Evolutionary conservation across 2,329 filamentous ascomycete species (phyloP).

Genomic region (Colletotrichum sp.): DNA sequence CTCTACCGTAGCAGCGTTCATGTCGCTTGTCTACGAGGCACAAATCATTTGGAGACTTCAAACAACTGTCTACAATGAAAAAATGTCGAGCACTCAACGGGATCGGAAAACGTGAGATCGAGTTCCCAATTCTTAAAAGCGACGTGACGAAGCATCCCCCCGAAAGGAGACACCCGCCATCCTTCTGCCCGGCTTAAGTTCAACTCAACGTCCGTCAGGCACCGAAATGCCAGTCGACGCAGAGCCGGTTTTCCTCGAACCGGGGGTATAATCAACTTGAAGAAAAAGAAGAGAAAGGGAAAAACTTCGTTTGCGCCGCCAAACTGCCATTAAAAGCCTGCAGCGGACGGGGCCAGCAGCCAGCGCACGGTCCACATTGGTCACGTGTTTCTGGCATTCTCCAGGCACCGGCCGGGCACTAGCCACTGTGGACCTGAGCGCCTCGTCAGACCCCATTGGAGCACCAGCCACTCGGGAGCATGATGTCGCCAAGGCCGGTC

Average conservation of each 20-base stretch:
- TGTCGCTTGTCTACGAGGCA: background rate
- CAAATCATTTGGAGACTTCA: background rate
- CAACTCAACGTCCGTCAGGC: constrained; percentile 56
- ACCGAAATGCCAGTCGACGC: constrained; percentile 40
- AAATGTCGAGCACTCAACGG: constrained; percentile 69
- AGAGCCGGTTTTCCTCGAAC: constrained; percentile 60
- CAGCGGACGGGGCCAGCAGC: background rate
- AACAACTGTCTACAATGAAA: background rate
- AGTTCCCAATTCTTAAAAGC: constrained; percentile 71
- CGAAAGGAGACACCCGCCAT: constrained; percentile 34
- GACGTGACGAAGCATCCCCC: constrained; percentile 42
- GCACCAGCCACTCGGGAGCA: constrained; percentile 17
- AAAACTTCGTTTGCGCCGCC: constrained; percentile 19
- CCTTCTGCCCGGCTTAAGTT: constrained; percentile 62
- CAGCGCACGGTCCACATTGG: background rate
- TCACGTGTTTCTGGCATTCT: background rate
- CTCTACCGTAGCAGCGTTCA: background rate
- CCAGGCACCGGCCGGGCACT: background rate
- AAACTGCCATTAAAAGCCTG: constrained; percentile 10
- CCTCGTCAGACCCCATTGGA: background rate
- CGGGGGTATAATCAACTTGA: constrained; percentile 62
- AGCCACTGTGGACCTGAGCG: background rate
- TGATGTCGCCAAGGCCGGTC: constrained; percentile 17
- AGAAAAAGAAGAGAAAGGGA: constrained; percentile 39
- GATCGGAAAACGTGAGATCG: constrained; percentile 61